A percentile compares a stretch with the other conserved stretches of the same genome.
These are phyloP conservation scores for barley (Hordeum vulgare) DNA, from an alignment of 176 grass and related monocot genomes.

Conservation along the genomic window MorexV3_pseudomolecules_assembly NC_058523.1:558932331-558932830, in stretches of 20 bases:
- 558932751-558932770: constrained; percentile 46
- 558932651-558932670: constrained; percentile 68
- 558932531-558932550: not conserved
- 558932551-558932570: not conserved
- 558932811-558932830: constrained; percentile 67
- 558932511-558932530: not conserved
- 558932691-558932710: constrained; percentile 85
- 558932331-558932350: not conserved
- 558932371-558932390: not conserved
- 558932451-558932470: not conserved
- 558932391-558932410: not conserved
- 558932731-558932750: constrained; percentile 49
- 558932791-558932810: constrained; percentile 44
- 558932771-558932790: constrained; percentile 46
- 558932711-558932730: constrained; percentile 74
- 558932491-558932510: not conserved
- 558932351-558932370: not conserved
- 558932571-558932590: constrained; percentile 1
- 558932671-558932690: constrained; percentile 75
- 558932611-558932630: constrained; percentile 61
- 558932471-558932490: no score
- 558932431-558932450: not conserved
- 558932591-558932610: constrained; percentile 58
- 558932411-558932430: not conserved
- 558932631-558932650: constrained; percentile 49